A percentile compares a stretch with the other conserved stretches of the same genome.
Evolutionary conservation across 2,329 filamentous ascomycete species (phyloP).

Genomic region (Metarhizium sp.): DNA sequence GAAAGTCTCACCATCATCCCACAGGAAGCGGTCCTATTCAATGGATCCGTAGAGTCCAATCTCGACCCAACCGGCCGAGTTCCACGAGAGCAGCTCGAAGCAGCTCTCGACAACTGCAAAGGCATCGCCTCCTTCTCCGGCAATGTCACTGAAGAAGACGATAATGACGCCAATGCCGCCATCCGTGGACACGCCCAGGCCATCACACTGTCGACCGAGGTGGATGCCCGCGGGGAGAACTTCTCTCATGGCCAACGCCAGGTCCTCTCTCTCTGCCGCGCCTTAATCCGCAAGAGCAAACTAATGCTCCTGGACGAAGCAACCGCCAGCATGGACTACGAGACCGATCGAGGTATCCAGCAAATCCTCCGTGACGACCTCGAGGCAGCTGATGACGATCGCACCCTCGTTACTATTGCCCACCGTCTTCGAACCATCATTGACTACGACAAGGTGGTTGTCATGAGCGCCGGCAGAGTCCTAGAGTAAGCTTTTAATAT

Average conservation of each 20-base stretch:
- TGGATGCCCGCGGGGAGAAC: conserved; percentile 44
- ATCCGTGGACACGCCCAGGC: conserved; percentile 10
- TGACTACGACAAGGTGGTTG: conserved; percentile 49
- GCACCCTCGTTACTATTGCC: conserved; percentile 49
- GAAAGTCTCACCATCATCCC: conserved; percentile 48
- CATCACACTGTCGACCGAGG: conserved; percentile 32
- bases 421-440: conserved; percentile 49
- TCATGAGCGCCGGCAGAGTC: conserved; percentile 44
- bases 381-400: conserved; percentile 29
- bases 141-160: conserved; percentile 23
- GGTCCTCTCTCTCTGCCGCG: conserved; percentile 47
- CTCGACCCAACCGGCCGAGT: conserved; percentile 55
- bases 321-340: conserved; percentile 50
- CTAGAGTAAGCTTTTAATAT: conserved; percentile 32
- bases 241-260: conserved; percentile 50
- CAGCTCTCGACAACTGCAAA: conserved; percentile 53
- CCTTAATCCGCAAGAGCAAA: conserved; percentile 44
- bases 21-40: conserved; percentile 49
- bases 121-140: conserved; percentile 44
- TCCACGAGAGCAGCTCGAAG: conserved; percentile 41
- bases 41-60: conserved; percentile 43
- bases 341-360: conserved; percentile 47
- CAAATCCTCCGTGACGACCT: conserved; percentile 41
- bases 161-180: conserved; percentile 12
- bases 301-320: conserved; percentile 50